Evolutionary conservation across 306 rosid genomes (phyloP).

Genomic region (Cucumis melo): DNA sequence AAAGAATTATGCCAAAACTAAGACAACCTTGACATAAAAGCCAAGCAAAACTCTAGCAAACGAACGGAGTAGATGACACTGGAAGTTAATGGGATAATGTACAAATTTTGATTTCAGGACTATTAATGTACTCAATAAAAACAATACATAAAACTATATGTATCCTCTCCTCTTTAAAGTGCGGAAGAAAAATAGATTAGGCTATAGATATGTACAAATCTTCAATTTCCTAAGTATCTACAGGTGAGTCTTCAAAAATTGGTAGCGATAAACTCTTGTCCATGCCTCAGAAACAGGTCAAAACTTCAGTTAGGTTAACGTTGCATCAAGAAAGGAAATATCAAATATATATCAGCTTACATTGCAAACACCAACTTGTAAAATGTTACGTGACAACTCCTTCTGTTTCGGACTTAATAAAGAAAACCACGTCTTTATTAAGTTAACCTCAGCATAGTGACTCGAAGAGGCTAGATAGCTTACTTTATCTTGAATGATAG

Average conservation of each 20-base stretch:
- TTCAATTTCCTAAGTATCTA: neutral
- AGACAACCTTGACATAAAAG: neutral
- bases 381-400: slow-evolving; percentile 29
- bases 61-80: neutral
- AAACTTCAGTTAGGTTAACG: neutral
- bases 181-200: neutral
- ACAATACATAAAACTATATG: neutral
- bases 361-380: slow-evolving; percentile 11
- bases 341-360: neutral
- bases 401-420: slow-evolving; percentile 41
- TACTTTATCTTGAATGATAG: slow-evolving; percentile 28
- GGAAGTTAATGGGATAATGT: neutral
- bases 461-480: slow-evolving; percentile 12
- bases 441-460: slow-evolving; percentile 22
- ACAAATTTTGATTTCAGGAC: neutral
- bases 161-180: neutral
- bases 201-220: neutral
- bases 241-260: slow-evolving; percentile 1
- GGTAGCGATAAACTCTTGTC: neutral
- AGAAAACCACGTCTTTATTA: slow-evolving; percentile 48
- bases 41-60: neutral
- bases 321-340: neutral
- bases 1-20: neutral
- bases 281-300: neutral
- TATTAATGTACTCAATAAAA: neutral